A percentile compares a stretch with the other conserved stretches of the same genome.
Conservation (phyloP, 345 rosid species). For the Heritiera littoralis region DNA sequence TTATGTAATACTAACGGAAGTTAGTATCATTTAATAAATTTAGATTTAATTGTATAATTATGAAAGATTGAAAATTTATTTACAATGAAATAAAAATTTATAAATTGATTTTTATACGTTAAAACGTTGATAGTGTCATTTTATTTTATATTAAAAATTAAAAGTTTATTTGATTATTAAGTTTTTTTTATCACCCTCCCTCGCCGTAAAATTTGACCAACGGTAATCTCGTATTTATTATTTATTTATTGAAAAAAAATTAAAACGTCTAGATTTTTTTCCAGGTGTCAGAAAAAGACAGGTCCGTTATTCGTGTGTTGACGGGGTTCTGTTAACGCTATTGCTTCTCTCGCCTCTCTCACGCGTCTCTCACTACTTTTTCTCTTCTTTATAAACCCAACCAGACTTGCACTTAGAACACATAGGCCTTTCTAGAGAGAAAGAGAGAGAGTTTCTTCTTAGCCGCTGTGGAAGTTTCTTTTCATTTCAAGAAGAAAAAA, state of each 20-base stretch:
- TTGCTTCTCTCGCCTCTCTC: not conserved
- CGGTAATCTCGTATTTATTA: not conserved
- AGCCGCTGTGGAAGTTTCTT: constrained; percentile 18
- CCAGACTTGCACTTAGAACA: not conserved
- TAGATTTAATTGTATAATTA: too few relatives aligned
- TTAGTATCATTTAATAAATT: too few relatives aligned
- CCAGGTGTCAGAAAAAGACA: not conserved
- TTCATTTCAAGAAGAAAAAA: not conserved
- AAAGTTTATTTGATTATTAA: too few relatives aligned
- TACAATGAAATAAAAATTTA: too few relatives aligned
- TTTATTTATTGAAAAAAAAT: not conserved
- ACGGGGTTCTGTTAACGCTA: not conserved
- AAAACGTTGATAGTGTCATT: too few relatives aligned
- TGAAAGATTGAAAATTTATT: too few relatives aligned
- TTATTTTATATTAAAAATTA: too few relatives aligned
- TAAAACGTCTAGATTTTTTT: not conserved
- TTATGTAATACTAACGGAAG: too few relatives aligned
- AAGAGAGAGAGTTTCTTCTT: not conserved
- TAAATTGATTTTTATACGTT: too few relatives aligned
- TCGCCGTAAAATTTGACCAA: not conserved
- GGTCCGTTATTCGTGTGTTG: not conserved
- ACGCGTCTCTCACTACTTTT: not conserved
- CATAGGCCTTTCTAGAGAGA: not conserved
- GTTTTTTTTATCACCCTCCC: not conserved
- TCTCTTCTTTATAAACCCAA: constrained; percentile 3